Conservation (phyloP, 495 filamentous ascomycete genomes). For the Penicillium malachiteum region DNA sequence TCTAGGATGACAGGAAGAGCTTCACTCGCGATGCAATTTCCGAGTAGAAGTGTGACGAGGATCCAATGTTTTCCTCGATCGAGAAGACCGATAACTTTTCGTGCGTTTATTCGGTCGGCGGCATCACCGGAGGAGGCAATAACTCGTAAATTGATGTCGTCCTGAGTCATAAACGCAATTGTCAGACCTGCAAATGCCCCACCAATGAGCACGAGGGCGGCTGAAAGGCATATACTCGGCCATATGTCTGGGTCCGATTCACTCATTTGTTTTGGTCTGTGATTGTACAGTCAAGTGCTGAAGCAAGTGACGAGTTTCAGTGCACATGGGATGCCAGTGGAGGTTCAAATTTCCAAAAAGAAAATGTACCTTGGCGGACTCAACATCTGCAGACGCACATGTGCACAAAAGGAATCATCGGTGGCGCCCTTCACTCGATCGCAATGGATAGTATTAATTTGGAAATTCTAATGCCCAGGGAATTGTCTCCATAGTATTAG, state of each 20-base stretch:
- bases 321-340: background rate
- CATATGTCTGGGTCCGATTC: conserved; percentile 56
- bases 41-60: conserved; percentile 83
- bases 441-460: no score
- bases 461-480: no score
- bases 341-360: no score
- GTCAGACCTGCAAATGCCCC: conserved; percentile 93
- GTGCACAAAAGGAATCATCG: no score
- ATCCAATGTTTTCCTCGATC: conserved; percentile 94
- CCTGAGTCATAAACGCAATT: conserved; percentile 71
- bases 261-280: conserved; percentile 23
- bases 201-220: conserved; percentile 72
- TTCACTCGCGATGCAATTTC: conserved; percentile 95
- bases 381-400: no score
- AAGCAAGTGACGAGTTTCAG: background rate
- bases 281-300: background rate
- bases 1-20: conserved; percentile 92
- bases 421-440: no score
- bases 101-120: conserved; percentile 72
- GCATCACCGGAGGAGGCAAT: conserved; percentile 74
- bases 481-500: no score
- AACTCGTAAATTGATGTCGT: conserved; percentile 95
- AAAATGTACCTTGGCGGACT: no score
- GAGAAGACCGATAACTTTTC: conserved; percentile 70
- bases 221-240: conserved; percentile 63